These are phyloP conservation scores for Falciphora oryzae DNA, from an alignment of 2,329 filamentous ascomycete species.

Conservation along the genomic window DNA sequence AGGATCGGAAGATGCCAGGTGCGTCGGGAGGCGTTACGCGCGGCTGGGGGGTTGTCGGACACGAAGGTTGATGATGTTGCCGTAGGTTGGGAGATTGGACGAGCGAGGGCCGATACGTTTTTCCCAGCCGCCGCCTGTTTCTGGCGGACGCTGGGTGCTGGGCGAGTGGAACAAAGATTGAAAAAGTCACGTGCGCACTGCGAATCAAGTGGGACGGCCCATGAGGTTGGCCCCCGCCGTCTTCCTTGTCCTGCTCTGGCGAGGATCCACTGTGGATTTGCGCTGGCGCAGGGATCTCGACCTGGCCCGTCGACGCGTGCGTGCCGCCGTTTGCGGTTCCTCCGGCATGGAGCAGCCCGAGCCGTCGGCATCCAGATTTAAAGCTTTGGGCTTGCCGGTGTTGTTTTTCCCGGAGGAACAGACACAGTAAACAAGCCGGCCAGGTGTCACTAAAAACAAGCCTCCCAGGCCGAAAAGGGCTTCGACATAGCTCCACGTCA, in stretches of 20 bases:
- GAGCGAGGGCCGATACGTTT: background rate
- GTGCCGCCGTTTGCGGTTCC: background rate
- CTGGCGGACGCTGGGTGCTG: background rate
- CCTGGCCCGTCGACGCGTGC: background rate
- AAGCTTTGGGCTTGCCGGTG: background rate
- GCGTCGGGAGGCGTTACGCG: background rate
- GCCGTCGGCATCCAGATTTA: background rate
- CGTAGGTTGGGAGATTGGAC: background rate
- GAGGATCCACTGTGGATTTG: background rate
- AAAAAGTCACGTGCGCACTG: background rate
- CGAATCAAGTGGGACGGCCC: background rate
- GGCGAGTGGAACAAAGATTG: background rate
- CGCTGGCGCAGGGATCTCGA: too few relatives aligned
- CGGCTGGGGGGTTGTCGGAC: background rate
- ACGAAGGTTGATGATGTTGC: background rate
- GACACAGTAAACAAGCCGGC: background rate
- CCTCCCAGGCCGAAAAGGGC: background rate
- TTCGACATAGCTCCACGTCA: background rate
- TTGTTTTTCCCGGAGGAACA: background rate
- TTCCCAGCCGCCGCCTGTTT: background rate
- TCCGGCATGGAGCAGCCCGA: constrained; percentile 1
- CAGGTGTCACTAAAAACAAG: too few relatives aligned
- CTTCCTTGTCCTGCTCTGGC: background rate
- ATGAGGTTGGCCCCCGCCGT: background rate
- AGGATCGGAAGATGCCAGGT: background rate